Percentiles rank a stretch among this genome's conserved stretches.
Evolutionary conservation across 352 stramenopile genomes (phyloP).

Genomic region (Pilasporangium apinafurcum): DNA sequence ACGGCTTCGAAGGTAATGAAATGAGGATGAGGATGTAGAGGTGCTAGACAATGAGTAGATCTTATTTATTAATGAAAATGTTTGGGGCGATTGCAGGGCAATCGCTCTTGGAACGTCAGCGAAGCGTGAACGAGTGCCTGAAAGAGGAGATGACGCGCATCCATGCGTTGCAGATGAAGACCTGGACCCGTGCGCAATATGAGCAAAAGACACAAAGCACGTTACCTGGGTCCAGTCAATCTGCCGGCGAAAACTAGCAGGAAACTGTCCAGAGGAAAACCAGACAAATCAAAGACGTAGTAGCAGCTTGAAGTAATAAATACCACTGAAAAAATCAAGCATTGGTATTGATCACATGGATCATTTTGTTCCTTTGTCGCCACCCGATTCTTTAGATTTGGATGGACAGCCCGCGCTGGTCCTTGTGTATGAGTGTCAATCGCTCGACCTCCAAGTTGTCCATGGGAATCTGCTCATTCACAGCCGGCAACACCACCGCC

Average conservation of each 20-base stretch:
- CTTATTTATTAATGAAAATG: background rate
- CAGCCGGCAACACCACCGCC: constrained; percentile 6
- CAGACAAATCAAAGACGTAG: background rate
- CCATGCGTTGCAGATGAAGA: constrained; percentile 85
- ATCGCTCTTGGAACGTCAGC: constrained; percentile 70
- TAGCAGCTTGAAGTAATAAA: background rate
- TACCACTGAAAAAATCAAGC: no score
- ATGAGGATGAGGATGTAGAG: background rate
- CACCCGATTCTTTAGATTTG: constrained; percentile 1
- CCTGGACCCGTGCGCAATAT: constrained; percentile 77
- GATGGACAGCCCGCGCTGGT: background rate
- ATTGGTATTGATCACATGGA: background rate
- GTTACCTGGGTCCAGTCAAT: constrained; percentile 30
- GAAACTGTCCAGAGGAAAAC: background rate
- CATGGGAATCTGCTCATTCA: constrained; percentile 2
- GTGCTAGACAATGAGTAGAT: background rate
- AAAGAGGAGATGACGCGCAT: constrained; percentile 83
- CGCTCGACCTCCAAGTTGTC: background rate
- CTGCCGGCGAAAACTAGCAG: constrained; percentile 47
- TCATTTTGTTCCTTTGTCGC: background rate
- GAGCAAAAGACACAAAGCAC: constrained; percentile 73
- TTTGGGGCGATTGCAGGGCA: constrained; percentile 49
- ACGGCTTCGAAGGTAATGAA: constrained; percentile 76
- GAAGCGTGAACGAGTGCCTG: constrained; percentile 70
- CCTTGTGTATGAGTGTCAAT: constrained; percentile 3